phyloP scores from a whole-genome alignment of 768 basidiomycete species.

The Hygrocybe punicea region DNA sequence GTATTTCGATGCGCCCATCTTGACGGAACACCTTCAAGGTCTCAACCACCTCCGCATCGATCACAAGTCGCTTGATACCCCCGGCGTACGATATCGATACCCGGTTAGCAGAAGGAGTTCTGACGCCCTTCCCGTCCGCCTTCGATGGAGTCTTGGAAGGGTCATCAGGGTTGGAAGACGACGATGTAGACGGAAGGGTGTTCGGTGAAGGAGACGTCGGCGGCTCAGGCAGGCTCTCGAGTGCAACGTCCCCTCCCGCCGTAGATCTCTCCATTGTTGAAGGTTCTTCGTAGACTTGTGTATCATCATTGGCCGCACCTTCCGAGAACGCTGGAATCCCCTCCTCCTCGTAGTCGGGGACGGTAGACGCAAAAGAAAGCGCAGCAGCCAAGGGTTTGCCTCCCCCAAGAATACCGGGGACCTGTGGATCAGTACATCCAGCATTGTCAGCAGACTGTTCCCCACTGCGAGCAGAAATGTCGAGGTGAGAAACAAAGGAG shows the following conservation, averaged over 20 bases:
- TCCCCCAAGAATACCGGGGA: constrained; percentile 15
- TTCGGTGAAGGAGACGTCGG: constrained; percentile 56
- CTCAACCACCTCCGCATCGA: constrained; percentile 86
- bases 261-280: constrained; percentile 17
- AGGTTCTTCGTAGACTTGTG: constrained; percentile 12
- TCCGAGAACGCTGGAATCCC: constrained; percentile 18
- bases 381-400: constrained; percentile 23
- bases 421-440: constrained; percentile 47
- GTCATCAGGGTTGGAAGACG: constrained; percentile 48
- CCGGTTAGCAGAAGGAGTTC: constrained; percentile 70
- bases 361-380: constrained; percentile 52
- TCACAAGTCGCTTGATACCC: constrained; percentile 78
- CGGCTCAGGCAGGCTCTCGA: constrained; percentile 56
- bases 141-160: constrained; percentile 35
- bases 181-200: constrained; percentile 41
- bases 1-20: constrained; percentile 83
- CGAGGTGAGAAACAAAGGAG: constrained; percentile 37
- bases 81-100: constrained; percentile 95
- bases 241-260: constrained; percentile 22
- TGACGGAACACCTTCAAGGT: constrained; percentile 74
- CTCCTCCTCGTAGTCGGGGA: constrained; percentile 44
- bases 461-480: constrained; percentile 39
- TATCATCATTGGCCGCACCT: constrained; percentile 25
- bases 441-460: constrained; percentile 47
- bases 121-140: constrained; percentile 37